Evolutionary conservation across 257 asterid genomes (phyloP).

Genomic region (Hygrophila difformis): DNA sequence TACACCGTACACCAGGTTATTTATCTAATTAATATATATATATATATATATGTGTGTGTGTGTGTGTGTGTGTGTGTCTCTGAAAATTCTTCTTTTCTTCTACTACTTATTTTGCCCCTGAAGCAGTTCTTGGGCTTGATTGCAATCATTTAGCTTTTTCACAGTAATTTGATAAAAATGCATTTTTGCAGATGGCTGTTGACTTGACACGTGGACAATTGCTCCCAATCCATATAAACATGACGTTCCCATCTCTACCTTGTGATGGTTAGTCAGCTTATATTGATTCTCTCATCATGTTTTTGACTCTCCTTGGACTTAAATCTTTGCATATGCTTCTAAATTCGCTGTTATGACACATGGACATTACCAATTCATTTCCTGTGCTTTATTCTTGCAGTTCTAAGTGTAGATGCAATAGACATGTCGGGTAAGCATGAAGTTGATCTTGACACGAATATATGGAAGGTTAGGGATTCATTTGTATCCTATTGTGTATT

Average conservation of each 20-base stretch:
- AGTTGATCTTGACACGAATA: slow-evolving; percentile 97
- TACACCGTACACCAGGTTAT: slow-evolving; percentile 83
- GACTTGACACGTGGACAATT: slow-evolving; percentile 92
- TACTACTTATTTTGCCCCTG: not conserved
- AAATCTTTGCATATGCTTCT: slow-evolving; percentile 4
- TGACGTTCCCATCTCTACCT: slow-evolving; percentile 93
- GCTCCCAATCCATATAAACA: slow-evolving; percentile 92
- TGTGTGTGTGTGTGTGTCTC: too few species aligned
- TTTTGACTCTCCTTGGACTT: not conserved
- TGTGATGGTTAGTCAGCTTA: slow-evolving; percentile 76
- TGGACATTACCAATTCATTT: too few species aligned
- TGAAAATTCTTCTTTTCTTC: not conserved
- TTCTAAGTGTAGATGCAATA: slow-evolving; percentile 89
- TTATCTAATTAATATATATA: slow-evolving; percentile 14
- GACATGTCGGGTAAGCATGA: slow-evolving; percentile 99
- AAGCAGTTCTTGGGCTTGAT: not conserved
- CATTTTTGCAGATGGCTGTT: slow-evolving; percentile 74
- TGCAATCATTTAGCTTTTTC: not conserved
- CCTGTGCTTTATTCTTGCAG: slow-evolving; percentile 31
- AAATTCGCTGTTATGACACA: not conserved
- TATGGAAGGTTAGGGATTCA: slow-evolving; percentile 73
- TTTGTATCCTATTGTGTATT: not conserved
- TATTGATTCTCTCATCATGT: not conserved
- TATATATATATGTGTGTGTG: too few species aligned
- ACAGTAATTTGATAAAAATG: slow-evolving; percentile 11